Base-by-base conservation (phyloP, 352 stramenopile genomes). In the Phytophthora crassamura region DNA sequence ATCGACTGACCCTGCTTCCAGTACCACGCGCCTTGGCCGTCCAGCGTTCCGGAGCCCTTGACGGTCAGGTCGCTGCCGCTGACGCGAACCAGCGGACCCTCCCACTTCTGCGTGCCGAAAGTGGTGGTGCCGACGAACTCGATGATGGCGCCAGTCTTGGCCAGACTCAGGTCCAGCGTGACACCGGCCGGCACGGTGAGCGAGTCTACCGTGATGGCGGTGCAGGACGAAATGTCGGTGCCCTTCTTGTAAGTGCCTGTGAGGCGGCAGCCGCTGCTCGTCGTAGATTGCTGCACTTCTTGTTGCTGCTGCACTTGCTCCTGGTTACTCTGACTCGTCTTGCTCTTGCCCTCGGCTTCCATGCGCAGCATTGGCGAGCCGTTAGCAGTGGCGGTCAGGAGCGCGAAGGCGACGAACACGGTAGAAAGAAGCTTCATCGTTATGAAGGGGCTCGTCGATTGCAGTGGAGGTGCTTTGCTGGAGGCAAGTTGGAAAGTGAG, bases 401-500 rank as follows among this genome's bases (percentile, higher is more conserved):
- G 12, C 9, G 52, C 50, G 25, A 73, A 54, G 14, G 45, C 51
- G 25, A 49, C 40, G 41, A 61, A 38, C 4, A 18, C 38, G 15
- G 54, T 43, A n/a, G 50, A 41, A 22, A 67, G 53, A 35, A 64
- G 30, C 59, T 67, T 67, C 59, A 66, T 64, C 20, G 47, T 33
- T 45, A 15, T 5, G 20, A 11, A 16, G 10, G 12, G 34, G 47
- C 32, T 66, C 0, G 33, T 52, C 22, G 14, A 20, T 9, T 33
- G 25, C 14, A 9, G 35, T 34, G 22, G 45, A 16, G 32, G 30
- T 64, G 28, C 38, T 64, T 35, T 4, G 32, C 6, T 22, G 8
- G 42, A 59, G 16, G 42, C 45, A 55, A 69, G 64, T 64, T 64
- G 45, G 45, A 40, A 69, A 69, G 38, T 69, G 61, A 69, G 36